Base-by-base conservation (phyloP, 179 eudicot genomes). In the Drosera spatulata region DNA sequence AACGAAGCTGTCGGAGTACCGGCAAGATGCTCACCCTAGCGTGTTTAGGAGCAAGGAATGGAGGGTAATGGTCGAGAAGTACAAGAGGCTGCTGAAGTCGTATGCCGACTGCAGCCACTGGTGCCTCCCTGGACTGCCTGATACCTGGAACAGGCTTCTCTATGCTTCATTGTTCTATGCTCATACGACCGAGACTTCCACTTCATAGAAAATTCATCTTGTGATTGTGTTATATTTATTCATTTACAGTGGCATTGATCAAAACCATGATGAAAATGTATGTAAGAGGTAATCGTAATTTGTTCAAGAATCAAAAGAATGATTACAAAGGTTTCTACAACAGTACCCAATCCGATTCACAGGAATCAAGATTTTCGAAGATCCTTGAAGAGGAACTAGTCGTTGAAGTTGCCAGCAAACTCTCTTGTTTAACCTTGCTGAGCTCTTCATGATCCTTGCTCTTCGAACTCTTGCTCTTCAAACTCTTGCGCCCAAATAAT, bases 291-390 rank as follows among this genome's bases (percentile, higher is more conserved):
- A 50, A 7, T 50, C 5, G 33, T 5, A 50, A 8, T 50, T 4
- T 50, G 11, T 50, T 10, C 53, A 8, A 4, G 5, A 11, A 50
- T 50, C n/a, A 22, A 22, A 22, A 22, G 33, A 22, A 22, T 11
- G 53, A 10, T 7, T 33, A 9, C 58, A 8, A 6, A 13, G 10
- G 10, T 6, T 37, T 55, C 75, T 82, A 88, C 44, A 88, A 82
- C 70, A 88, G 84, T 71, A 83, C 96, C 96, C 94, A 88, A 10
- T 82, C 96, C 3, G 84, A 83, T 41, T 85, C 96, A 9, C 64
- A 65, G 43, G 66, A 61, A 39, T 70, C 79, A 12, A n/a, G 41
- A 61, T 67, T 8, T 54, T 53, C 61, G 45, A 71, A 61, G 15
- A 62, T 60, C 22, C 45, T 40, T 47, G 37, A 10, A 13, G 63